These are phyloP conservation scores for Artemisia annua DNA, from an alignment of 129 eudicot genomes.

Conservation along the genomic window DNA sequence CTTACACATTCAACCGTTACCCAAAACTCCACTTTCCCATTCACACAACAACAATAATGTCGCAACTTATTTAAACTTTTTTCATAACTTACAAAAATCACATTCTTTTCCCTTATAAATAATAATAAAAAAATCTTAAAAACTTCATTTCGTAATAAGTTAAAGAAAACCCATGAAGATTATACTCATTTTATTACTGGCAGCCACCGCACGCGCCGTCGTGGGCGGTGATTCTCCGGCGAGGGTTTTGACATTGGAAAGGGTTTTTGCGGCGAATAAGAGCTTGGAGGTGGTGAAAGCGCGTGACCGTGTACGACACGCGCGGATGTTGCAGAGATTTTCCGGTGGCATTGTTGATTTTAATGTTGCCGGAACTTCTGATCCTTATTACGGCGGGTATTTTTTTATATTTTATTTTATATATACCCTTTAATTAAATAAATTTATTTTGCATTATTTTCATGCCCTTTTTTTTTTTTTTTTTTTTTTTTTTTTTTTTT, in stretches of 20 bases:
- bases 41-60: constrained; percentile 7
- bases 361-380: constrained; percentile 73
- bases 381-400: constrained; percentile 89
- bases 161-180: constrained; percentile 8
- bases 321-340: constrained; percentile 63
- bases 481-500: no score
- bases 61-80: constrained; percentile 33
- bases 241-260: constrained; percentile 60
- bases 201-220: constrained; percentile 30
- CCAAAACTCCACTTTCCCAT: constrained; percentile 13
- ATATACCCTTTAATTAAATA: background rate
- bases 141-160: no score
- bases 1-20: constrained; percentile 18
- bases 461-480: no score
- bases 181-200: constrained; percentile 31
- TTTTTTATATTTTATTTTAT: background rate
- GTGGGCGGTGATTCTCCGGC: constrained; percentile 33
- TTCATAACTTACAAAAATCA: background rate
- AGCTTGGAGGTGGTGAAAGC: constrained; percentile 48
- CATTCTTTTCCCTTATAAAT: background rate
- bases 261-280: constrained; percentile 74
- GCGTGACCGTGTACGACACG: constrained; percentile 76
- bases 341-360: constrained; percentile 84
- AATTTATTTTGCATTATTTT: background rate
- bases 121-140: no score